phyloP scores from a whole-genome alignment of 2,329 filamentous ascomycete genomes.

The Sclerotinia subarctica region DNA sequence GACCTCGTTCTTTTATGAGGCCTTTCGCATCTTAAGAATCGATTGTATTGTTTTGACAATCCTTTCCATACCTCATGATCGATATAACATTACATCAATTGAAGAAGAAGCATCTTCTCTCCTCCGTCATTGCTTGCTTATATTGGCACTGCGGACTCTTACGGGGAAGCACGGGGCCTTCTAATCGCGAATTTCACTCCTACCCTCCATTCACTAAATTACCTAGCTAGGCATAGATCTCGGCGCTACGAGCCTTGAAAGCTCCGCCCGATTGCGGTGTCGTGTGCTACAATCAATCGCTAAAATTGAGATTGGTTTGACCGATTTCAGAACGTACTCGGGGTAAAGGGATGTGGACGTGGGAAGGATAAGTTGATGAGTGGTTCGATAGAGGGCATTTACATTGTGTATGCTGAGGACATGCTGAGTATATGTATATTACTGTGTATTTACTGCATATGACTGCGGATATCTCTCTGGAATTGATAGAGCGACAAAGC shows the following conservation, averaged over 20 bases:
- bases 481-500: too few relatives aligned
- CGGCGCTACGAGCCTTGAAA: slow-evolving; percentile 1
- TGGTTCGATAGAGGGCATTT: too few relatives aligned
- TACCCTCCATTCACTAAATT: background rate
- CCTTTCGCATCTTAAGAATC: too few relatives aligned
- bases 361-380: too few relatives aligned
- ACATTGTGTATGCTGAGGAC: too few relatives aligned
- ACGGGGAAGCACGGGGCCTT: background rate
- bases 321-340: background rate
- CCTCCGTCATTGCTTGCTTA: background rate
- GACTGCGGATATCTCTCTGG: too few relatives aligned
- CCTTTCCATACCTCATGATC: too few relatives aligned
- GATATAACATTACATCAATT: too few relatives aligned
- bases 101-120: too few relatives aligned
- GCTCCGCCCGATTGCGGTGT: slow-evolving; percentile 19
- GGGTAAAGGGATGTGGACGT: background rate
- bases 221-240: slow-evolving; percentile 10
- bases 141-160: background rate
- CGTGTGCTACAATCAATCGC: background rate
- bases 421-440: too few relatives aligned
- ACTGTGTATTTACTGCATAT: too few relatives aligned
- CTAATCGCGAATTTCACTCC: background rate
- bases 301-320: background rate
- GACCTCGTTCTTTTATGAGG: background rate
- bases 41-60: too few relatives aligned